Percentiles rank a stretch among this genome's conserved stretches.
These are phyloP conservation scores for Ceratobasidium sp. DNA, from an alignment of 1,284 basidiomycete genomes.

Conservation along the genomic window DNA sequence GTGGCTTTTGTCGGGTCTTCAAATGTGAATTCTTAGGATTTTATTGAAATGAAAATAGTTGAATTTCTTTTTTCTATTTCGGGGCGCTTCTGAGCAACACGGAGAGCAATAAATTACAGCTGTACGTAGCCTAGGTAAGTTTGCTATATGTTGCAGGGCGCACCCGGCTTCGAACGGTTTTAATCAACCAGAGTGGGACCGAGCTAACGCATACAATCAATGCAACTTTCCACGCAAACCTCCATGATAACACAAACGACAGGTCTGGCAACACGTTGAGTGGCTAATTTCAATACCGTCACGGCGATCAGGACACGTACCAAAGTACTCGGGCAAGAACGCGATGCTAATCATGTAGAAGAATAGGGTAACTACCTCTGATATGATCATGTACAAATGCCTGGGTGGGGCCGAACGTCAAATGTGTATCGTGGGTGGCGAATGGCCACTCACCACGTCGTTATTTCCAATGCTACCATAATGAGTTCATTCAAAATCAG, in stretches of 20 bases:
- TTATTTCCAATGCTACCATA: slow-evolving; percentile 98
- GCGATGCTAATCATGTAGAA: slow-evolving; percentile 93
- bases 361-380: slow-evolving; percentile 87
- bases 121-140: slow-evolving; percentile 51
- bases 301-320: slow-evolving; percentile 58
- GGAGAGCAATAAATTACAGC: slow-evolving; percentile 13
- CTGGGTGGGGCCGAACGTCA: slow-evolving; percentile 52
- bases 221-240: slow-evolving; percentile 95
- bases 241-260: slow-evolving; percentile 85
- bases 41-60: slow-evolving; percentile 41
- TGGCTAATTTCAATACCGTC: slow-evolving; percentile 3
- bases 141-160: slow-evolving; percentile 96
- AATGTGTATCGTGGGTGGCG: not conserved
- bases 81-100: not conserved
- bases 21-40: slow-evolving; percentile 36
- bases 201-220: slow-evolving; percentile 94
- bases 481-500: slow-evolving; percentile 96
- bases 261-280: slow-evolving; percentile 66
- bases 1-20: slow-evolving; percentile 19
- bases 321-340: slow-evolving; percentile 96
- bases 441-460: slow-evolving; percentile 76
- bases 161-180: slow-evolving; percentile 83
- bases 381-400: slow-evolving; percentile 96
- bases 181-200: slow-evolving; percentile 90
- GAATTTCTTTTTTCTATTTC: slow-evolving; percentile 18